These are phyloP conservation scores for Candida dajiaensis DNA, from an alignment of 805 yeast genomes.

Conservation along the genomic window DNA sequence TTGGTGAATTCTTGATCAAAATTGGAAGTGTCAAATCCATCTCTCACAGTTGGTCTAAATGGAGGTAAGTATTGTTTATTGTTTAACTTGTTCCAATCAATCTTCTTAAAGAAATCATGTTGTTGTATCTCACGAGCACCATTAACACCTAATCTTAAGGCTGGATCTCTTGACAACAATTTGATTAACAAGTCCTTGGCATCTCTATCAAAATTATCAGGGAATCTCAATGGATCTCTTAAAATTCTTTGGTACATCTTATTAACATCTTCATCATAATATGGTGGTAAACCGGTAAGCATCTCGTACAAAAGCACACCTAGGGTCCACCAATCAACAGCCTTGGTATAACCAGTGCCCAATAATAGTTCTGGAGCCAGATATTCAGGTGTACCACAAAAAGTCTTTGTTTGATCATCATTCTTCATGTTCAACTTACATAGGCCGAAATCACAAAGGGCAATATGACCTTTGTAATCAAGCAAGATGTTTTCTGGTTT, in stretches of 20 bases:
- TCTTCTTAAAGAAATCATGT: constrained; percentile 82
- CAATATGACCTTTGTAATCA: constrained; percentile 97
- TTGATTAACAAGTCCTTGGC: constrained; percentile 76
- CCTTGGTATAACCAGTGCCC: constrained; percentile 91
- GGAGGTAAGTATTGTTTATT: constrained; percentile 93
- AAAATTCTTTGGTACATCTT: constrained; percentile 92
- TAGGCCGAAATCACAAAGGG: constrained; percentile 93
- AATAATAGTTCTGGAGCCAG: constrained; percentile 89
- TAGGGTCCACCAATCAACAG: constrained; percentile 98
- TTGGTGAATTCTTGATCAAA: constrained; percentile 89
- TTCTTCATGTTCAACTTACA: constrained; percentile 93
- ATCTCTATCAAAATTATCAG: constrained; percentile 78
- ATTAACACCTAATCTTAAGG: constrained; percentile 63
- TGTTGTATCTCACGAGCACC: constrained; percentile 82
- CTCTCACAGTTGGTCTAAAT: constrained; percentile 84
- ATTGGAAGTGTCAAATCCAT: constrained; percentile 84
- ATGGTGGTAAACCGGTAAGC: constrained; percentile 96
- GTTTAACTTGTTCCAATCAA: constrained; percentile 82
- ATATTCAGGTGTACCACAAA: constrained; percentile 98
- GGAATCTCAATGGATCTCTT: constrained; percentile 84
- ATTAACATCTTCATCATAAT: constrained; percentile 89
- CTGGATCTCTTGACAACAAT: constrained; percentile 80
- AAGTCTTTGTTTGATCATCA: constrained; percentile 83
- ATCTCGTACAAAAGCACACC: constrained; percentile 92
- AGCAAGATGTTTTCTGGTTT: constrained; percentile 93